A percentile compares a stretch with the other conserved stretches of the same genome.
Conservation (phyloP, 805 yeast species). For the Hanseniaspora thailandica region DNA sequence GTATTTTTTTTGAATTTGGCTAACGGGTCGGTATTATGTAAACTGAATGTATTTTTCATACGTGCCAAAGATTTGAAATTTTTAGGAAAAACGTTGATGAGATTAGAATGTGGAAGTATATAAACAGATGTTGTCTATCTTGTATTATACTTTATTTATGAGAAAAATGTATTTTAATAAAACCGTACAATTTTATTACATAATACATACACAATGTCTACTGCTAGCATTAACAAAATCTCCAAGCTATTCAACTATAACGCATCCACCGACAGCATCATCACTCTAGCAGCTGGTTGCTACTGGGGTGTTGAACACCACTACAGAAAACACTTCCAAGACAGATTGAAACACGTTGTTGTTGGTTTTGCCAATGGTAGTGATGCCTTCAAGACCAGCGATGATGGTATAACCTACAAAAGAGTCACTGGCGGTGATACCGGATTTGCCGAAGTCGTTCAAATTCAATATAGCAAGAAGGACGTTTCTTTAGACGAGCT, state of each 20-base stretch:
- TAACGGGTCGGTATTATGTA: no score
- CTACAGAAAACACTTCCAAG: conserved; percentile 55
- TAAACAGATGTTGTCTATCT: no score
- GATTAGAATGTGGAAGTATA: no score
- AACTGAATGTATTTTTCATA: no score
- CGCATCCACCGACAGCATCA: conserved; percentile 39
- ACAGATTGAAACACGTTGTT: conserved; percentile 53
- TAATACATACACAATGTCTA: background rate
- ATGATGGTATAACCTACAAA: conserved; percentile 38
- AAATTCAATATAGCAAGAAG: conserved; percentile 68
- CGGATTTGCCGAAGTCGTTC: conserved; percentile 67
- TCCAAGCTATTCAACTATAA: conserved; percentile 33
- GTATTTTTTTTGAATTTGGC: no score
- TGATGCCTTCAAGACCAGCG: conserved; percentile 34
- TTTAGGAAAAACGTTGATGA: no score
- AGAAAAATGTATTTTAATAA: no score
- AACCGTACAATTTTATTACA: background rate
- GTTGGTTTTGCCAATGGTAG: conserved; percentile 89
- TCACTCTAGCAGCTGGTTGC: conserved; percentile 60
- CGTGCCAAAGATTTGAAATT: no score
- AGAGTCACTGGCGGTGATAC: conserved; percentile 71
- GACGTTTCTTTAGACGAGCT: conserved; percentile 48
- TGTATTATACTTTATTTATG: no score
- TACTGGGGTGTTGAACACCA: conserved; percentile 88
- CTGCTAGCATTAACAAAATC: conserved; percentile 19